Evolutionary conservation across 2,329 filamentous ascomycete species (phyloP).

Genomic region (Diaporthe amygdali): DNA sequence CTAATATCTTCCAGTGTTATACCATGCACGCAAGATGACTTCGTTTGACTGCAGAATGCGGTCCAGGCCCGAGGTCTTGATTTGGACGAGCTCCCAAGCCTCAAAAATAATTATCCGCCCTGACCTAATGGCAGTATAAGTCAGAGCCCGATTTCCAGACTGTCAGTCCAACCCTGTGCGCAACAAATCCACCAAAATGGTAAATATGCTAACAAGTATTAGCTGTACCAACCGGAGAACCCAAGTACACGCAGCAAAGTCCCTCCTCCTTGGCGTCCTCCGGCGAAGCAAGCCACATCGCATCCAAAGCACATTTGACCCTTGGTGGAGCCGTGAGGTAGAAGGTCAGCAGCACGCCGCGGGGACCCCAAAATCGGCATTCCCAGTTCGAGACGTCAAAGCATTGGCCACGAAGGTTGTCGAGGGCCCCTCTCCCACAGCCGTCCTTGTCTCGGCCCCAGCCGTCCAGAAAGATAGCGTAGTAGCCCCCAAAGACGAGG

Average conservation of each 20-base stretch:
- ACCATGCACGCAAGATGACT: no score
- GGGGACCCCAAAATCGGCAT: background rate
- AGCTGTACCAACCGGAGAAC: background rate
- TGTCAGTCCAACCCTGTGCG: no score
- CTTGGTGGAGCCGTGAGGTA: no score
- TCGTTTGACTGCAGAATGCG: no score
- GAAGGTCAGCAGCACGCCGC: background rate
- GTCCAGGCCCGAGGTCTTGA: no score
- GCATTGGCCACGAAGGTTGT: conserved; percentile 1
- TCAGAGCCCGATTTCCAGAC: no score
- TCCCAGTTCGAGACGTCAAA: background rate
- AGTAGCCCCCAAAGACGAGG: background rate
- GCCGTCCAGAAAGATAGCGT: background rate
- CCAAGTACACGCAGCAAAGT: background rate
- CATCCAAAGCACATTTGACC: background rate
- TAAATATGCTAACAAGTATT: background rate
- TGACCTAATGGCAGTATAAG: no score
- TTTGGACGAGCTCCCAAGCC: no score
- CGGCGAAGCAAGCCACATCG: background rate
- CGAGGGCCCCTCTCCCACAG: background rate
- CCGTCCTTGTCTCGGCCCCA: background rate
- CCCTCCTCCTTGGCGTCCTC: background rate
- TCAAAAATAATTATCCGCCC: no score
- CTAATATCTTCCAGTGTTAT: no score
- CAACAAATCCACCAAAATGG: no score